phyloP scores from a whole-genome alignment of 305 asterid species.

The Coffea humblotiana region DNA sequence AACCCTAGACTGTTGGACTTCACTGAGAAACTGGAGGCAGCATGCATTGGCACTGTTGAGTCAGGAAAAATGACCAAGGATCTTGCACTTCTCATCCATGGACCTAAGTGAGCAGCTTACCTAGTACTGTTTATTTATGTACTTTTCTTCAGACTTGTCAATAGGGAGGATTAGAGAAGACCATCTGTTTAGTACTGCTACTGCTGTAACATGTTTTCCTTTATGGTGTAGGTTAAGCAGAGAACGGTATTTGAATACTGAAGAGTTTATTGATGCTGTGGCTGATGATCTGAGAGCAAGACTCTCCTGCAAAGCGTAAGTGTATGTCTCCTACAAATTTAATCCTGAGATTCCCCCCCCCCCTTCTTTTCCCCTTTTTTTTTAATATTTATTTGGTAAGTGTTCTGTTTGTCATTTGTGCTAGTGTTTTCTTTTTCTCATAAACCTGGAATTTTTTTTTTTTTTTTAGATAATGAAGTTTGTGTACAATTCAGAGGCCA shows the following conservation, averaged over 20 bases:
- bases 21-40: conserved; percentile 88
- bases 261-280: conserved; percentile 87
- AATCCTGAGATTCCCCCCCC: background rate
- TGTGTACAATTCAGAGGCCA: background rate
- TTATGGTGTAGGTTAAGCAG: conserved; percentile 52
- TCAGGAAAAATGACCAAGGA: conserved; percentile 98
- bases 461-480: background rate
- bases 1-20: conserved; percentile 81
- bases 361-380: no score
- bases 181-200: background rate
- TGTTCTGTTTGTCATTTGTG: background rate
- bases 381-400: background rate
- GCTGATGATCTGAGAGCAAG: conserved; percentile 75
- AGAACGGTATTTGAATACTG: conserved; percentile 65
- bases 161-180: background rate
- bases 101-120: conserved; percentile 67
- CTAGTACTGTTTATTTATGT: background rate
- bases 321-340: conserved; percentile 6
- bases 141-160: background rate
- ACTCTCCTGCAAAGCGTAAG: conserved; percentile 47
- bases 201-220: background rate
- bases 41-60: conserved; percentile 87
- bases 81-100: conserved; percentile 89
- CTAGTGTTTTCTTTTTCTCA: background rate
- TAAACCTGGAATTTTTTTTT: background rate